Evolutionary conservation across 2,329 filamentous ascomycete genomes (phyloP).

Genomic region (Fusarium liriodendri): DNA sequence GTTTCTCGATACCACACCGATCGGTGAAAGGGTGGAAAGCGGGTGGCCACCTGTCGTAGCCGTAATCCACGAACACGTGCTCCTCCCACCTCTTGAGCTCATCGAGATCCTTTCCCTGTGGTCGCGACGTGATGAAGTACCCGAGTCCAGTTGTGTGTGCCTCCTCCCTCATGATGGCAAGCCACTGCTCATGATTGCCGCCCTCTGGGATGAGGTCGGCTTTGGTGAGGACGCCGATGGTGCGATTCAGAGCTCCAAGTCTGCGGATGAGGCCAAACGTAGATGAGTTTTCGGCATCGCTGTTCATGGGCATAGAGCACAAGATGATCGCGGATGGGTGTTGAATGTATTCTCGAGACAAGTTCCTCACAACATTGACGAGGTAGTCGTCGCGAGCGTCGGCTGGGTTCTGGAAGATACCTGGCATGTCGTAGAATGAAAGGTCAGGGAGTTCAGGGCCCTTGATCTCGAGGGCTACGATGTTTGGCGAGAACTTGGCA

Average conservation of each 20-base stretch:
- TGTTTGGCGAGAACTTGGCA: slow-evolving; percentile 84
- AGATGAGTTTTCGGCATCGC: slow-evolving; percentile 80
- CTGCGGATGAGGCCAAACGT: slow-evolving; percentile 73
- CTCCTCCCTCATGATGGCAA: slow-evolving; percentile 70
- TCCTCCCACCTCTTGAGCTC: slow-evolving; percentile 65
- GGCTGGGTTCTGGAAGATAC: slow-evolving; percentile 79
- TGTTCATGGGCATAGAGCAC: slow-evolving; percentile 81
- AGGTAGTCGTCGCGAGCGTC: slow-evolving; percentile 74
- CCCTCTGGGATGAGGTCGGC: slow-evolving; percentile 75
- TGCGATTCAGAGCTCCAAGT: slow-evolving; percentile 67
- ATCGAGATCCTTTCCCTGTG: slow-evolving; percentile 65
- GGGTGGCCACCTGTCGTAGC: slow-evolving; percentile 58
- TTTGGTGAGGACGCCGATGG: slow-evolving; percentile 85
- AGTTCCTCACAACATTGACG: slow-evolving; percentile 79
- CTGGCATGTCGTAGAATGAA: slow-evolving; percentile 87
- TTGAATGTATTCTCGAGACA: slow-evolving; percentile 73
- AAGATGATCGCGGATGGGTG: slow-evolving; percentile 80
- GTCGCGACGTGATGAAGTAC: slow-evolving; percentile 82
- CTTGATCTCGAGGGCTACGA: slow-evolving; percentile 80
- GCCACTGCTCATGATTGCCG: slow-evolving; percentile 65
- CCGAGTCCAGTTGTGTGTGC: slow-evolving; percentile 76
- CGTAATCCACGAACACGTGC: slow-evolving; percentile 59
- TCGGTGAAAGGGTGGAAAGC: slow-evolving; percentile 60
- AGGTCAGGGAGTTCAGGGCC: slow-evolving; percentile 78
- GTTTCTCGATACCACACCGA: slow-evolving; percentile 64